Evolutionary conservation across 2,329 filamentous ascomycete species (phyloP), one percentile per base, ranked within the genome.

Genomic region (Fusarium avenaceum): DNA sequence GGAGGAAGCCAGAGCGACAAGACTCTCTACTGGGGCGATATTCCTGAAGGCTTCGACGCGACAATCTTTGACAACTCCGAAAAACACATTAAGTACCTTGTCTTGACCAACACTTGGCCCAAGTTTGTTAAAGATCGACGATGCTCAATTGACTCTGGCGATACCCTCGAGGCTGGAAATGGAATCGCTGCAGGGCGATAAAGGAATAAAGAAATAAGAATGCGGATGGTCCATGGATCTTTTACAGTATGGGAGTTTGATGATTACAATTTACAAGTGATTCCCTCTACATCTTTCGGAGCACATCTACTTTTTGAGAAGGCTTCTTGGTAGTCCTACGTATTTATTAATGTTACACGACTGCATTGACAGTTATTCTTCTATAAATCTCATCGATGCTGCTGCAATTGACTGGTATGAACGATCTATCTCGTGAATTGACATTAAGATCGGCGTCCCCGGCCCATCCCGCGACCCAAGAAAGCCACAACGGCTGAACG

Each of bases 31-130:
- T 75, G 75, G 50, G 83, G 83, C 2, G 80, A 82, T 2, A 82
- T 87, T n/a, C 83, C 87, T 0, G 76, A 77, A 0, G 78, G 69
- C 0, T 91, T 91, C 59, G 80, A 82, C 50, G 78, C 81, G 6
- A 74, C 73, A 0, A 82, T 91, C 6, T 91, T 92, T 69, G 87
- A 90, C 69, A 82, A 80, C 19, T 86, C 89, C 0, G 85, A 90
- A 72, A 76, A 78, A 15, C 86, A 84, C 71, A 86, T 92, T 78
- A 90, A 90, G 76, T 89, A 90, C 63, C 82, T 91, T 9, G 50
- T 54, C 5, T 4, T 54, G 20, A 54, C 50, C 30, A 54, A 54
- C 50, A 54, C 50, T n/a, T 54, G 50, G 50, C 50, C 50, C 22
- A 54, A 54, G 30, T 89, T 85, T 65, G 82, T 87, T 61, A 80